Evolutionary conservation across 768 basidiomycete genomes (phyloP), one percentile per base, ranked within the genome.

Genomic region (Leccinum sublutescens): DNA sequence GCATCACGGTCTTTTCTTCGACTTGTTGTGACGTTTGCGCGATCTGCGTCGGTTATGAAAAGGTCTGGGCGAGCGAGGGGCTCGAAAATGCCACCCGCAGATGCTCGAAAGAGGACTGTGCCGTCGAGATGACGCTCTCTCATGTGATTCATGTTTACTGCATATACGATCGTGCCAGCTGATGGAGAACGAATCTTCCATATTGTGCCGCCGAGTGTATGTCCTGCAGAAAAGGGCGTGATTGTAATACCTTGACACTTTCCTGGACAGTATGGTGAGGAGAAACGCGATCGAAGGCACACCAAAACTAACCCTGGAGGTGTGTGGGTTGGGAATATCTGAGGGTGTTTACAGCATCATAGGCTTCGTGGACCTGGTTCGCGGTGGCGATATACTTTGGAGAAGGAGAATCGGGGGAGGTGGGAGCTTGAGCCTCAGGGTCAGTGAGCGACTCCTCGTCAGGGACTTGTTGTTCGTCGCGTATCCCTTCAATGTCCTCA

Each of bases 171-270:
- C 3, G 97, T 98, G 3, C 95, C 96, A 11, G 93, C 92, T 0
- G 95, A 94, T 2, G 97, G 95, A 0, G 95, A 98, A n/a, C 97
- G 87, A 61, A 99, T 90, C 71, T 98, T 98, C 95, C 95, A 98
- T 62, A 99, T 91, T 5, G 95, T 93, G 48, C 96, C 97, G 60
- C 97, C 97, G 15, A 99, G 82, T 0, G 93, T 93, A 72, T 98
- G 95, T 0, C 96, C 97, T 12, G 94, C 90, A 66, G 91, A 89
- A 75, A 95, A 97, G 1, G 97, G 94, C 17, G 95, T 95, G 62
- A 99, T 91, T 2, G 94, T 95, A 67, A 95, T 77, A 17, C 93
- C 93, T 71, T 95, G 91, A 68, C 91, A 93, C 78, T 94, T 92
- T 53, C 93, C 91, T 91, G 68, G 34, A 61, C 36, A 38, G 21